Base-by-base conservation (phyloP, 345 rosid genomes). In the Crucihimalaya himalaica region DNA sequence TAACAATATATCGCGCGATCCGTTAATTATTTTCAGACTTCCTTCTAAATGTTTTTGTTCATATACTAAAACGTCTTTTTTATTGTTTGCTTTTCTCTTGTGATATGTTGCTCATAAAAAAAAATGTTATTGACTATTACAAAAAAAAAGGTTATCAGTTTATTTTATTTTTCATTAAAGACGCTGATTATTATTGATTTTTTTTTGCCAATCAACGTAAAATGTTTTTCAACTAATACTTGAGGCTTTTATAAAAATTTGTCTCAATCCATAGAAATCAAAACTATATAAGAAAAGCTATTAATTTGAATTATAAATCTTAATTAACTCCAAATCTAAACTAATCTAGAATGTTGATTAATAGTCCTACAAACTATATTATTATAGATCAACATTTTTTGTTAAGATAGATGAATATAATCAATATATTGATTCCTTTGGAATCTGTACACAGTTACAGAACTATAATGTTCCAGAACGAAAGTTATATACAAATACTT, bases 401-500 rank as follows among this genome's bases (percentile, higher is more conserved):
- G 12, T 46, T 16, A 46, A 46, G 23, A 18, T 6, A 18, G 8
- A 46, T 46, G 51, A 8, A 46, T 18, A 16, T n/a, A 29, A 46
- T 46, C 23, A 8, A 46, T 18, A 16, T n/a, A 29, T 18, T 3
- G 25, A 56, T 8, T 68, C 19, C 23, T 69, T 28, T 14, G 31
- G 32, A 31, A 32, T 18, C 8, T 2, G 20, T 2, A 11, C 62
- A 31, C 8, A 18, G 42, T 34, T 18, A 31, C 12, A 20, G 16
- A 40, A 42, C 47, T 60, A 46, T 35, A 32, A 47, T 59, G 68
- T 61, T 50, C 52, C 27, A 63, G 34, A 63, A 31, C 35, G 4
- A 72, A 21, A 72, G 56, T 31, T 27, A n/a, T 46, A 56, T 46
- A 29, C 72, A 58, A 66, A 50, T 46, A 59, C 62, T 67, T 74